Evolutionary conservation across 1,284 basidiomycete species (phyloP).

Genomic region (Thelephora terrestris): DNA sequence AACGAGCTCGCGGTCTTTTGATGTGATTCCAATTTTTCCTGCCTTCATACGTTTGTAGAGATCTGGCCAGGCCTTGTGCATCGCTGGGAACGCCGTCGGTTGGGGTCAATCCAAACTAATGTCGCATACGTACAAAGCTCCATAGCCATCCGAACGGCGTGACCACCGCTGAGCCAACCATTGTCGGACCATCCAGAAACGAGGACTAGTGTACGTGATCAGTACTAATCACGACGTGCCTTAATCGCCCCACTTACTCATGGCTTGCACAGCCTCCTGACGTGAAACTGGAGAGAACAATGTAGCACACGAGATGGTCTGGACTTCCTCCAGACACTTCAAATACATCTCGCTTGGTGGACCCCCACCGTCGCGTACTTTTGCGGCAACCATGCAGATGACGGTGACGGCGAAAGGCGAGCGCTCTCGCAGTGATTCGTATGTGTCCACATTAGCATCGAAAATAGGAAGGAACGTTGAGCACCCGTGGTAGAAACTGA

Average conservation of each 20-base stretch:
- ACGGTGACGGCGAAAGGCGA: constrained; percentile 80
- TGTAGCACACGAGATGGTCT: constrained; percentile 74
- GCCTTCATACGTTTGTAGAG: constrained; percentile 66
- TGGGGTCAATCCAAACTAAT: neutral
- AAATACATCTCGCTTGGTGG: constrained; percentile 54
- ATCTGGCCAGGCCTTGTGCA: constrained; percentile 84
- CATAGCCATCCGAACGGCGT: constrained; percentile 89
- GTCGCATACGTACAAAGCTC: constrained; percentile 57
- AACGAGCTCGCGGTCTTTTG: constrained; percentile 71
- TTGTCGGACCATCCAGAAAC: constrained; percentile 88
- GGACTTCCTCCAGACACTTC: constrained; percentile 71
- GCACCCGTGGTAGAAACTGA: constrained; percentile 78
- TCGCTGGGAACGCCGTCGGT: constrained; percentile 34
- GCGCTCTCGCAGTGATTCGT: constrained; percentile 67
- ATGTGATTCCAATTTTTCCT: constrained; percentile 42
- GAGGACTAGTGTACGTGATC: constrained; percentile 40
- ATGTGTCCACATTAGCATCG: constrained; percentile 70
- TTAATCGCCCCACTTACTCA: constrained; percentile 46
- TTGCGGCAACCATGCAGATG: constrained; percentile 84
- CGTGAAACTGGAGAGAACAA: constrained; percentile 77
- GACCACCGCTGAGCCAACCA: constrained; percentile 85
- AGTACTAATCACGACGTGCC: constrained; percentile 8
- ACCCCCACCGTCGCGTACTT: constrained; percentile 81
- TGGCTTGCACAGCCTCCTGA: constrained; percentile 81
- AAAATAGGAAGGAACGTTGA: constrained; percentile 86